Evolutionary conservation across 2,329 filamentous ascomycete species (phyloP).

Genomic region (Chaetomium olivaceum): DNA sequence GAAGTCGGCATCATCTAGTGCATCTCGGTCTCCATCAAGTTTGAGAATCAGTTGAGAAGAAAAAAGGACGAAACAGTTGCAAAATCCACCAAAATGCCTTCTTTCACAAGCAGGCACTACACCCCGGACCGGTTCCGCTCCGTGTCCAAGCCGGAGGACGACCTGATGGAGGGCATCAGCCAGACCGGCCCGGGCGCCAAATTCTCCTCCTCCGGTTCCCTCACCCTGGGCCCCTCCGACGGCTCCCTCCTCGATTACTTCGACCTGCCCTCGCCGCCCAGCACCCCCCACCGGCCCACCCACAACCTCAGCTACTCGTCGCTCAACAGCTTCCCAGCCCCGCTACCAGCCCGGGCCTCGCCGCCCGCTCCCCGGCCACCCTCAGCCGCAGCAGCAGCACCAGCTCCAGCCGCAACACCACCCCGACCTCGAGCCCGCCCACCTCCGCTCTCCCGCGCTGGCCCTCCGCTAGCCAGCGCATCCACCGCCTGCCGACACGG

Average conservation of each 20-base stretch:
- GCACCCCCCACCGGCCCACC: constrained; percentile 22
- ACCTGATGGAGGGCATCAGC: constrained; percentile 21
- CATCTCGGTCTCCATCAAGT: background rate
- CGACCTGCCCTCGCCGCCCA: constrained; percentile 28
- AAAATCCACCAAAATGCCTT: constrained; percentile 19
- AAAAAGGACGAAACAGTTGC: background rate
- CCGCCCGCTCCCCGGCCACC: constrained; percentile 1
- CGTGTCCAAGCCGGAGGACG: constrained; percentile 12
- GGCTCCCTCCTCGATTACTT: constrained; percentile 28
- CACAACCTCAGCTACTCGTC: constrained; percentile 17
- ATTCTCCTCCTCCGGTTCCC: background rate
- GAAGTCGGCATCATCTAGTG: background rate
- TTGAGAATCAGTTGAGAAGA: background rate
- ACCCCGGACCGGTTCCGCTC: constrained; percentile 16
- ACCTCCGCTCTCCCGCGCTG: constrained; percentile 6
- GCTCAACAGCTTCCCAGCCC: constrained; percentile 20
- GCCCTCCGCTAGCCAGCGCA: constrained; percentile 21
- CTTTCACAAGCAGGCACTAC: constrained; percentile 18
- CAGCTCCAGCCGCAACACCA: constrained; percentile 1
- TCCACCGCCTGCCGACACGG: constrained; percentile 16
- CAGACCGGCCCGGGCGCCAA: background rate
- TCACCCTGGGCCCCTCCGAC: constrained; percentile 19
- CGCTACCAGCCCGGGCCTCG: background rate
- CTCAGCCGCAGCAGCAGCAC: constrained; percentile 1
- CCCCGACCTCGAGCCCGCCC: constrained; percentile 3